A percentile compares a stretch with the other conserved stretches of the same genome.
phyloP scores from a whole-genome alignment of 192 early-diverging fungal species.

The Thamnidium elegans region DNA sequence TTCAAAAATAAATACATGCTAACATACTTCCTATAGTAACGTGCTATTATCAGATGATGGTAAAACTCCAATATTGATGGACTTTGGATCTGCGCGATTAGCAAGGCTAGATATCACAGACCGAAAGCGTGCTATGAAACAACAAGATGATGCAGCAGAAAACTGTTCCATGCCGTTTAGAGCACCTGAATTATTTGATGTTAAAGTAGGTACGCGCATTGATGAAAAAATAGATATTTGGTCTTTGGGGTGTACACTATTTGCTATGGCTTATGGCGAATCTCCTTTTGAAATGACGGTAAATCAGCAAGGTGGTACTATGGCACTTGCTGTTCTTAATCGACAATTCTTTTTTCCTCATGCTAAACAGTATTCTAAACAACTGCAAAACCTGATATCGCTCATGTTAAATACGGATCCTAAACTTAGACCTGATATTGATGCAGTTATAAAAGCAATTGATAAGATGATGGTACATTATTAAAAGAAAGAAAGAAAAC shows the following conservation, averaged over 20 bases:
- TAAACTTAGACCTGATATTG: slow-evolving; percentile 53
- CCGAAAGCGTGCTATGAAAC: slow-evolving; percentile 51
- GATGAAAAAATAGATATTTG: slow-evolving; percentile 76
- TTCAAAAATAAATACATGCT: neutral
- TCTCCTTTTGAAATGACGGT: slow-evolving; percentile 69
- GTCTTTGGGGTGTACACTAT: slow-evolving; percentile 70
- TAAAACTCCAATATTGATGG: slow-evolving; percentile 60
- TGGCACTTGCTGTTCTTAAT: slow-evolving; percentile 66
- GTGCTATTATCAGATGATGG: slow-evolving; percentile 62
- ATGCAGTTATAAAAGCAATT: neutral
- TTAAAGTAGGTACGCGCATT: slow-evolving; percentile 51
- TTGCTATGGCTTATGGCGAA: slow-evolving; percentile 61
- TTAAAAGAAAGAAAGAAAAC: too few relatives aligned
- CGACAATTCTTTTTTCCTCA: slow-evolving; percentile 53
- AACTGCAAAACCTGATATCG: slow-evolving; percentile 49
- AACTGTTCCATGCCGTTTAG: slow-evolving; percentile 69
- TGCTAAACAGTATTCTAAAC: slow-evolving; percentile 44
- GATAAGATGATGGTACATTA: neutral
- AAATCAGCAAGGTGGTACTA: slow-evolving; percentile 62
- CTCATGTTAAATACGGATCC: slow-evolving; percentile 64
- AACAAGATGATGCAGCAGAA: slow-evolving; percentile 66
- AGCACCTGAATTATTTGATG: slow-evolving; percentile 76
- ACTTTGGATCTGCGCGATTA: slow-evolving; percentile 60
- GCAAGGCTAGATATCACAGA: slow-evolving; percentile 50
- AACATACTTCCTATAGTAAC: slow-evolving; percentile 38